A percentile compares a stretch with the other conserved stretches of the same genome.
Evolutionary conservation across 176 grass and related monocot species (phyloP).

Genomic region (Musa schizocarpa): DNA sequence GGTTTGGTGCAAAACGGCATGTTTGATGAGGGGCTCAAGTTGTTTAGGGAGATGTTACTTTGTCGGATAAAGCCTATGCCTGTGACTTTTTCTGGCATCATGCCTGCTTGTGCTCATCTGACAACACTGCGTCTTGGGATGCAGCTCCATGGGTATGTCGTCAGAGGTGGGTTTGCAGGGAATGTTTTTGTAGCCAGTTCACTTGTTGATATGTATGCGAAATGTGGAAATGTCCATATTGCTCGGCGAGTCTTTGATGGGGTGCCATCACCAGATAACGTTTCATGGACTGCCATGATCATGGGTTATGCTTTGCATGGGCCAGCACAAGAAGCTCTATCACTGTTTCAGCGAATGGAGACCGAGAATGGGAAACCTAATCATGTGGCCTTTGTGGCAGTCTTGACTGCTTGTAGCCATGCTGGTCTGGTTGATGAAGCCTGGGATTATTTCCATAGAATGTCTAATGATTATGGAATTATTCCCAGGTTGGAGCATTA

Average conservation of each 20-base stretch:
- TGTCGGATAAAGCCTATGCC: conserved; percentile 34
- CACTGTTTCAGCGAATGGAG: conserved; percentile 54
- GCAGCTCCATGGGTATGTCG: conserved; percentile 48
- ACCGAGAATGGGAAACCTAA: conserved; percentile 43
- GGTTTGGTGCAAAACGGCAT: conserved; percentile 50
- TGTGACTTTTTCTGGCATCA: conserved; percentile 50
- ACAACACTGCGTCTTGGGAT: conserved; percentile 41
- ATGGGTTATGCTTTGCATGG: conserved; percentile 75
- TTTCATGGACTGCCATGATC: conserved; percentile 67
- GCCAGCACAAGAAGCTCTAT: conserved; percentile 49
- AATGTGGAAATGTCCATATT: conserved; percentile 47
- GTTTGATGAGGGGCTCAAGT: conserved; percentile 41
- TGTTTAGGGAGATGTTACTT: conserved; percentile 45
- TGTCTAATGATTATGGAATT: conserved; percentile 46
- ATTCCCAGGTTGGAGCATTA: conserved; percentile 51
- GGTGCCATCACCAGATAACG: conserved; percentile 35
- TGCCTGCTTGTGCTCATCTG: conserved; percentile 47
- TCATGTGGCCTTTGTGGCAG: conserved; percentile 46
- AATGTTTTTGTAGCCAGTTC: conserved; percentile 52
- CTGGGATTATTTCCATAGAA: conserved; percentile 50
- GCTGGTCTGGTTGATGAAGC: conserved; percentile 62
- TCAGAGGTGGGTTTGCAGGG: conserved; percentile 30
- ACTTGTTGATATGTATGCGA: conserved; percentile 66
- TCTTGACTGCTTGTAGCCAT: conserved; percentile 72
- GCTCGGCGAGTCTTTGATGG: conserved; percentile 41